A percentile compares a stretch with the other conserved stretches of the same genome.
These are phyloP conservation scores for Endocarpon pusillum DNA, from an alignment of 495 filamentous ascomycete species.

Conservation along the genomic window DNA sequence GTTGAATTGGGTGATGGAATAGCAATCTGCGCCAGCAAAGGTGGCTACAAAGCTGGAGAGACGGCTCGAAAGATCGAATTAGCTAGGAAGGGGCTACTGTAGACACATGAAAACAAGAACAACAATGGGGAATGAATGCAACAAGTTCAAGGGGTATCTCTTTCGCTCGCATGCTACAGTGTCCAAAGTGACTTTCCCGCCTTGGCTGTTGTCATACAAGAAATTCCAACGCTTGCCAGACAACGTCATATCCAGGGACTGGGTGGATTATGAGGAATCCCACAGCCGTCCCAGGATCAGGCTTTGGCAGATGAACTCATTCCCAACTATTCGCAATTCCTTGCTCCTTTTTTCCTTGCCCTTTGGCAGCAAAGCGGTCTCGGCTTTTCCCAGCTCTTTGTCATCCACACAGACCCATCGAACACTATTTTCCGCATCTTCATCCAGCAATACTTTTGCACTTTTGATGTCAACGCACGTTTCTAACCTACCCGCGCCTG, in stretches of 20 bases:
- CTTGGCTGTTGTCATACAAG: too few relatives aligned
- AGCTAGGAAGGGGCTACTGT: slow-evolving; percentile 69
- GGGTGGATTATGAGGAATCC: slow-evolving; percentile 44
- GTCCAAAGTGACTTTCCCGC: too few relatives aligned
- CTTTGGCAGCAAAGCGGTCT: slow-evolving; percentile 18
- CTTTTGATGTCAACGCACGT: slow-evolving; percentile 47
- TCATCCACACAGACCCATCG: slow-evolving; percentile 71
- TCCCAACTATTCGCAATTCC: slow-evolving; percentile 47
- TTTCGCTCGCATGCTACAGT: too few relatives aligned
- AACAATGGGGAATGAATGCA: too few relatives aligned
- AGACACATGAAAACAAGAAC: too few relatives aligned
- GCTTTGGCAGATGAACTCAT: slow-evolving; percentile 86
- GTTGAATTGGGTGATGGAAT: slow-evolving; percentile 72
- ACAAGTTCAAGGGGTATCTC: too few relatives aligned
- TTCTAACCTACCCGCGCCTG: slow-evolving; percentile 52
- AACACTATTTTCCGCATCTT: slow-evolving; percentile 18
- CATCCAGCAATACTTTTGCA: slow-evolving; percentile 34
- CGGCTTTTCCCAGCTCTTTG: slow-evolving; percentile 30
- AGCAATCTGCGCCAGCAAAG: slow-evolving; percentile 63
- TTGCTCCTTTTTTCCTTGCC: slow-evolving; percentile 37
- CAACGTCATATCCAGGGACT: too few relatives aligned
- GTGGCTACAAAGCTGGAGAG: slow-evolving; percentile 61
- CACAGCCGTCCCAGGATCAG: slow-evolving; percentile 69
- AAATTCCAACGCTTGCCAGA: too few relatives aligned
- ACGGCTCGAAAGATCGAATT: slow-evolving; percentile 64